Evolutionary conservation across 2,329 filamentous ascomycete species (phyloP), one percentile per base, ranked within the genome.

Genomic region (Penicillium polonicum): DNA sequence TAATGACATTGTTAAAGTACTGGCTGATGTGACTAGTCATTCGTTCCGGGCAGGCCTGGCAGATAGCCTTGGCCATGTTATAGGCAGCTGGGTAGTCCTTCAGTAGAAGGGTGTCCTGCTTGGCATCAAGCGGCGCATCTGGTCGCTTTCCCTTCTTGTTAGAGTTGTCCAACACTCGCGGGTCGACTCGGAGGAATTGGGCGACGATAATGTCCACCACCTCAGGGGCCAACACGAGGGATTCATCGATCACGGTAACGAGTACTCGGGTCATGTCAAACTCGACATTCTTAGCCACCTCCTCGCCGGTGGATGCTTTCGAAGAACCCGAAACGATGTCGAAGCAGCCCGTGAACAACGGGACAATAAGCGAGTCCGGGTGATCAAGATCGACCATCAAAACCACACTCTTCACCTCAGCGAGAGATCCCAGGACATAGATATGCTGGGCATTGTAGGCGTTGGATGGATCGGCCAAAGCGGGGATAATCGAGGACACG

Each of bases 1-100:
- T 87, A 57, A 99, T 95, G 51, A 97, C 92, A 56, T 96, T 92
- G 75, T 92, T 96, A 73, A 99, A 99, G 74, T 97, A 99, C 70
- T 96, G 92, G 65, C 91, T 93, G 55, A 97, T 88, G 65, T 95
- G 91, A 60, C 92, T 88, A 1, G 91, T 88, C 93, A 99, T 97
- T 75, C 95, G 95, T 66, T 97, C 93, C 0, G 90, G 86, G 65
- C 88, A 95, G 19, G 85, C 85, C 68, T 92, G 94, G 79, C 94
- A 99, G 44, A 99, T 88, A 2, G 90, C 90, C 76, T 95, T 96
- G 23, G 94, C 93, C 89, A 97, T 96, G 70, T 94, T 89, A 77
- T 99, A 99, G 1, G 94, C 92, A 17, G 92, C 86, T 1, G 94
- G 93, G 55, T 95, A 89, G 61, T 94, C 89, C 70, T 95, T 96